These are phyloP conservation scores for Boletus rubroflammeus DNA, from an alignment of 768 basidiomycete genomes.

Conservation along the genomic window DNA sequence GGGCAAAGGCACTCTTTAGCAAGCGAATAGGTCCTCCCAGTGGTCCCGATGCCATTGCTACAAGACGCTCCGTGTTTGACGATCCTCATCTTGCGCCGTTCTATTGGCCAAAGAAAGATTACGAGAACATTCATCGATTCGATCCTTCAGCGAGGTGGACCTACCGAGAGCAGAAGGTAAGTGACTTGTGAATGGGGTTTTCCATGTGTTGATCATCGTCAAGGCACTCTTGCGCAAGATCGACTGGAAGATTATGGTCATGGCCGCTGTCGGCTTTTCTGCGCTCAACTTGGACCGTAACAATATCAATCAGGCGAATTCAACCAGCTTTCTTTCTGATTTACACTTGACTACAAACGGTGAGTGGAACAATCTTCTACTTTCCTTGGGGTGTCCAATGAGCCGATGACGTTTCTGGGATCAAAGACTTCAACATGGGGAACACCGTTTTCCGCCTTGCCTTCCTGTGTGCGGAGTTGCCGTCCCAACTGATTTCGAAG, in stretches of 20 bases:
- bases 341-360: constrained; percentile 50
- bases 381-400: background rate
- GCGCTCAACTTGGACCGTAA: constrained; percentile 52
- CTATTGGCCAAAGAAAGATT: constrained; percentile 45
- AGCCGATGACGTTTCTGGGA: too few species aligned
- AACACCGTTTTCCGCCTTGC: constrained; percentile 51
- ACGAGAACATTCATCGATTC: constrained; percentile 57
- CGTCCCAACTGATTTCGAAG: constrained; percentile 62
- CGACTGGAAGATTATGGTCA: constrained; percentile 60
- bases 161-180: constrained; percentile 47
- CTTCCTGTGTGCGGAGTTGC: constrained; percentile 55
- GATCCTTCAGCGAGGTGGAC: constrained; percentile 60
- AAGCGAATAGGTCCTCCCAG: background rate
- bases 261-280: constrained; percentile 54
- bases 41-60: constrained; percentile 40
- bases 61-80: constrained; percentile 51
- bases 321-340: constrained; percentile 55
- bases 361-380: constrained; percentile 8
- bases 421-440: constrained; percentile 51
- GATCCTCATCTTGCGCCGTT: constrained; percentile 36
- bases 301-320: constrained; percentile 57
- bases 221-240: constrained; percentile 51
- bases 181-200: background rate
- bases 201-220: background rate
- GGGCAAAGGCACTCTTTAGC: background rate